Evolutionary conservation across 768 basidiomycete genomes (phyloP).

Genomic region (Pseudohyphozyma bogoriensis): DNA sequence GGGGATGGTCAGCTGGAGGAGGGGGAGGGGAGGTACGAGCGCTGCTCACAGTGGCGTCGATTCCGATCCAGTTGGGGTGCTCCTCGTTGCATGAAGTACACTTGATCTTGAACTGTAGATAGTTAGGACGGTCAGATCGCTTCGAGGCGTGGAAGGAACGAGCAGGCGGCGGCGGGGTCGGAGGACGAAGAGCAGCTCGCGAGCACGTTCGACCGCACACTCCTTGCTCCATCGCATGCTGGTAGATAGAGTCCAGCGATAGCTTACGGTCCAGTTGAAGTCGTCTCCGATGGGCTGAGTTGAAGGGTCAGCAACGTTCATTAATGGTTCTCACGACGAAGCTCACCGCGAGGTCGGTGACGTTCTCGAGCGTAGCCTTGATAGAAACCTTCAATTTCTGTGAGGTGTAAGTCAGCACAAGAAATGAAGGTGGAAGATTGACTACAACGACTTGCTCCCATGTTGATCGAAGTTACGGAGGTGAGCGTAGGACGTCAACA

Average conservation of each 20-base stretch:
- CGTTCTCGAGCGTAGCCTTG: conserved; percentile 30
- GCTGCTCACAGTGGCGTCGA: conserved; percentile 23
- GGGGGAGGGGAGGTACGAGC: not conserved
- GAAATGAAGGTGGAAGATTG: not conserved
- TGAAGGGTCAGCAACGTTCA: not conserved
- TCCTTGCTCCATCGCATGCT: too few species aligned
- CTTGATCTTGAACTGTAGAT: conserved; percentile 19
- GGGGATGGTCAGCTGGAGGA: not conserved
- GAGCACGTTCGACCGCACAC: not conserved
- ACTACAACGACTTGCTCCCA: not conserved
- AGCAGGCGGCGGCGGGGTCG: not conserved
- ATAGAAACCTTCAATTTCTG: conserved; percentile 32
- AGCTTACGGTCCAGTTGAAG: conserved; percentile 20
- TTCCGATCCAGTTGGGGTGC: conserved; percentile 29
- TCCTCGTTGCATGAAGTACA: conserved; percentile 30
- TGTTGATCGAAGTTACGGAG: not conserved
- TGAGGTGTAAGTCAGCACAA: not conserved
- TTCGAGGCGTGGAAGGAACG: not conserved
- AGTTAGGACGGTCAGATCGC: not conserved
- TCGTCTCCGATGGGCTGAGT: conserved; percentile 24
- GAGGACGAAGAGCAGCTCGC: not conserved
- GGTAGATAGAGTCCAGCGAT: not conserved
- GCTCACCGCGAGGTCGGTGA: conserved; percentile 24
- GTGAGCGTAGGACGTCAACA: conserved; percentile 2
- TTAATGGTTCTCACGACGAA: too few species aligned